These are phyloP conservation scores for Ramaria sp. DNA, from an alignment of 768 basidiomycete genomes.

Conservation along the genomic window DNA sequence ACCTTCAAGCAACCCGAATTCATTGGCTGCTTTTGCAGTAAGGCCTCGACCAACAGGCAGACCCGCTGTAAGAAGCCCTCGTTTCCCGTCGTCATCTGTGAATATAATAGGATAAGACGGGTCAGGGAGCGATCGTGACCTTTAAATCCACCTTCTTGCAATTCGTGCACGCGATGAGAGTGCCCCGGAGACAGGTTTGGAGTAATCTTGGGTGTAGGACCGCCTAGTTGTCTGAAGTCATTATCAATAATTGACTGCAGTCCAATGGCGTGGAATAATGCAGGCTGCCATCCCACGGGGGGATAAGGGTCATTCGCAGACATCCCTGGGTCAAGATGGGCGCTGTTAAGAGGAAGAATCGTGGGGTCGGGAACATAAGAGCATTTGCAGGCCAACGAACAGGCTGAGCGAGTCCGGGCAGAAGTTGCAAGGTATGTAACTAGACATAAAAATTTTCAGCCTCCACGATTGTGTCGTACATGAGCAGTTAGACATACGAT, in stretches of 20 bases:
- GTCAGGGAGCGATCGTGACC: not conserved
- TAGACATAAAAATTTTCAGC: constrained; percentile 4
- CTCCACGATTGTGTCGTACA: not conserved
- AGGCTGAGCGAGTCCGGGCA: constrained; percentile 63
- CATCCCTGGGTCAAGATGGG: constrained; percentile 4
- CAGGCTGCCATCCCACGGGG: constrained; percentile 68
- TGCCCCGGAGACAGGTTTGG: constrained; percentile 4
- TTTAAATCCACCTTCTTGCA: not conserved
- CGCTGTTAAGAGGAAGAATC: constrained; percentile 6
- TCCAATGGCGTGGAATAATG: constrained; percentile 83
- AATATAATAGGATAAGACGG: not conserved
- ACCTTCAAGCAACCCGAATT: constrained; percentile 76
- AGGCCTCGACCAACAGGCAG: constrained; percentile 81
- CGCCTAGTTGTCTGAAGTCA: constrained; percentile 70
- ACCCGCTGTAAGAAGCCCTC: constrained; percentile 59
- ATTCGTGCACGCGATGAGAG: not conserved
- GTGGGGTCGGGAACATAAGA: constrained; percentile 68
- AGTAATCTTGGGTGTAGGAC: constrained; percentile 11
- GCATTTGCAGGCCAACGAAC: constrained; percentile 95
- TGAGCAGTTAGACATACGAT: constrained; percentile 23
- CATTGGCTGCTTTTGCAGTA: constrained; percentile 64
- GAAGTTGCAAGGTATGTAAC: constrained; percentile 86
- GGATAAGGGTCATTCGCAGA: constrained; percentile 4
- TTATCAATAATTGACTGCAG: constrained; percentile 57
- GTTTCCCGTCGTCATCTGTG: constrained; percentile 30